A percentile compares a stretch with the other conserved stretches of the same genome.
Conservation (phyloP, 306 rosid species). For the Trifolium subterraneum region DNA sequence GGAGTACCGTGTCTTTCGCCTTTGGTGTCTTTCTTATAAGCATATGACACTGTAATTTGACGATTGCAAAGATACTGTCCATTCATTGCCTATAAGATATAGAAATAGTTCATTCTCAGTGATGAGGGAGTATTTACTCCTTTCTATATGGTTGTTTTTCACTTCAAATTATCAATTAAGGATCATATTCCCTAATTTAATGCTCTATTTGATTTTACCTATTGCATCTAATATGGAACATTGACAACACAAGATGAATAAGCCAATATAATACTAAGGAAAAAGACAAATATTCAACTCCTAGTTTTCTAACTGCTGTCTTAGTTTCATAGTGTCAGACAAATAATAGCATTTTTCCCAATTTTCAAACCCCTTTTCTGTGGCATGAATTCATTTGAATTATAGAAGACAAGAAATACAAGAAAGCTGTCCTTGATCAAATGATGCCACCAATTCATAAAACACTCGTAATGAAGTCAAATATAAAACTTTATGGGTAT, state of each 20-base stretch:
- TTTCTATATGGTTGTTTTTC: background rate
- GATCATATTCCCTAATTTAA: background rate
- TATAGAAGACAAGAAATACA: background rate
- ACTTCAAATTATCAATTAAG: background rate
- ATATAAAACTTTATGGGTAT: background rate
- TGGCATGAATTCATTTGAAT: background rate
- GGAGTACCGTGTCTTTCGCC: conserved; percentile 99
- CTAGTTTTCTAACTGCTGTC: background rate
- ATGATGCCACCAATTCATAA: conserved; percentile 7
- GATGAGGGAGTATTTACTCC: background rate
- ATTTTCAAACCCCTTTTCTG: background rate
- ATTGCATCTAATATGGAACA: background rate
- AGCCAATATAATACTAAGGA: background rate
- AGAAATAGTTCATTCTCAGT: conserved; percentile 26
- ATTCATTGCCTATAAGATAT: conserved; percentile 77
- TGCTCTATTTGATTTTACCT: conserved; percentile 9
- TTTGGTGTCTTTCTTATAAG: conserved; percentile 97
- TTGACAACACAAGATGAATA: background rate
- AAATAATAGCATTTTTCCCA: conserved; percentile 6
- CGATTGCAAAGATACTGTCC: conserved; percentile 99
- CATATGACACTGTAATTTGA: conserved; percentile 96
- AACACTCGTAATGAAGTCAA: background rate
- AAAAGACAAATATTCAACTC: conserved; percentile 17
- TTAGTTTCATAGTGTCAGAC: conserved; percentile 23
- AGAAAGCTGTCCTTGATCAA: background rate